Conservation (phyloP, 2,329 filamentous ascomycete genomes). For the Ampelomyces quisqualis region DNA sequence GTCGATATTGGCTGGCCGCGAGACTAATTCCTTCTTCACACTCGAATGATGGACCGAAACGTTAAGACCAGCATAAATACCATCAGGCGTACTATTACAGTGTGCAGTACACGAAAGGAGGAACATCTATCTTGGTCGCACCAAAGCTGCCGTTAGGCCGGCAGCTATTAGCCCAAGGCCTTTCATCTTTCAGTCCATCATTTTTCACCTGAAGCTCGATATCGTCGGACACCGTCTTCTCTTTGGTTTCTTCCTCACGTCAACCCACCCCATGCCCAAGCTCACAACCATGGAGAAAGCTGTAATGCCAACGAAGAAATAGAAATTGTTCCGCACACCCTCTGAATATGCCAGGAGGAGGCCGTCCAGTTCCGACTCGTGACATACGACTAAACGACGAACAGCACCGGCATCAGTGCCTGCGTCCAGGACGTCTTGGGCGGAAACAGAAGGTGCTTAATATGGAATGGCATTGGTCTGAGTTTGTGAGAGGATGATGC, state of each 20-base stretch:
- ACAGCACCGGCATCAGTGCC: conserved; percentile 29
- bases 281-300: conserved; percentile 13
- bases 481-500: conserved; percentile 30
- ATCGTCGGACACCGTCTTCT: background rate
- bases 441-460: conserved; percentile 28
- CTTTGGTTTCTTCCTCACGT: conserved; percentile 22
- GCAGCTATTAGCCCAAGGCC: background rate
- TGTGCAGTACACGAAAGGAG: too few relatives aligned
- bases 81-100: too few relatives aligned
- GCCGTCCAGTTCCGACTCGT: conserved; percentile 18
- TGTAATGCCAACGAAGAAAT: conserved; percentile 20
- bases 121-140: too few relatives aligned
- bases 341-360: conserved; percentile 28
- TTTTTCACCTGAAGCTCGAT: background rate
- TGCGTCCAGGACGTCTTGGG: conserved; percentile 22
- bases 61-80: too few relatives aligned
- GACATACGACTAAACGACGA: conserved; percentile 17
- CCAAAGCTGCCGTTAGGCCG: background rate
- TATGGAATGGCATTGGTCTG: conserved; percentile 13
- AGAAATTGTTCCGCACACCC: conserved; percentile 29
- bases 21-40: too few relatives aligned
- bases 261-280: conserved; percentile 28
- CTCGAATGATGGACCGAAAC: too few relatives aligned
- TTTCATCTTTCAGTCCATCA: background rate
- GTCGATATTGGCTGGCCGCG: too few relatives aligned